These are phyloP conservation scores for Scedosporium aurantiacum DNA, from an alignment of 2,329 filamentous ascomycete species.

Conservation along the genomic window DNA sequence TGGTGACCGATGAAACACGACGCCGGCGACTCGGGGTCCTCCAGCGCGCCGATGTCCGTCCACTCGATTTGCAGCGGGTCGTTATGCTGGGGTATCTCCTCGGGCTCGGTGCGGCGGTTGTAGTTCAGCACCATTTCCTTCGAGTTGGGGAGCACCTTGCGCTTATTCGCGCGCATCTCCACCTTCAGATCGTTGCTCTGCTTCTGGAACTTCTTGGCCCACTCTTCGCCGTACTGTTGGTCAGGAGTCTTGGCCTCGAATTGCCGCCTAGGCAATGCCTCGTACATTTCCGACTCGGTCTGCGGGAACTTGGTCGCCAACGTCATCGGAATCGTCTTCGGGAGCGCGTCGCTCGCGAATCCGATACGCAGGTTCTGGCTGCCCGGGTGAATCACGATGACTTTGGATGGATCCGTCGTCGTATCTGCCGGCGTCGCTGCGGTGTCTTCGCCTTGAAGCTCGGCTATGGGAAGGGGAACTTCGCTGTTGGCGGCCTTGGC, in stretches of 20 bases:
- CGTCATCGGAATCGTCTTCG: conserved; percentile 88
- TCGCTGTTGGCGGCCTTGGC: conserved; percentile 64
- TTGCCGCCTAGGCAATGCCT: conserved; percentile 63
- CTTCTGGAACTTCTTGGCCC: conserved; percentile 61
- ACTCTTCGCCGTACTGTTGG: conserved; percentile 80
- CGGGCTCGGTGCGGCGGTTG: conserved; percentile 73
- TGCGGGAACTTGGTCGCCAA: conserved; percentile 68
- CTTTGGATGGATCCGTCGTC: conserved; percentile 60
- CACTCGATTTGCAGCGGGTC: conserved; percentile 90
- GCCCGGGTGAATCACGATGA: conserved; percentile 89
- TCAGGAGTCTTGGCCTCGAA: conserved; percentile 53
- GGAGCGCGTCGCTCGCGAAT: conserved; percentile 87
- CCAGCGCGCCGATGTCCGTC: conserved; percentile 65
- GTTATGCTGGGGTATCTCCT: conserved; percentile 87
- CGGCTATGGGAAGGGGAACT: conserved; percentile 46
- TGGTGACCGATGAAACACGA: conserved; percentile 69
- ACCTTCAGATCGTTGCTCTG: conserved; percentile 80
- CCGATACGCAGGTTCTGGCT: conserved; percentile 94
- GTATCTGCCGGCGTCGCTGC: conserved; percentile 46
- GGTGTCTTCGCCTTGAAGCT: conserved; percentile 47
- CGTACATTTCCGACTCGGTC: conserved; percentile 75
- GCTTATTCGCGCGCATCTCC: conserved; percentile 87
- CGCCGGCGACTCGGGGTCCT: conserved; percentile 50
- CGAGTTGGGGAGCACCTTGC: conserved; percentile 90
- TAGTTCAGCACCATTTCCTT: conserved; percentile 93